Evolutionary conservation across 1,139 yeast genomes (phyloP).

Genomic region (Nakaseomyces delphensis): DNA sequence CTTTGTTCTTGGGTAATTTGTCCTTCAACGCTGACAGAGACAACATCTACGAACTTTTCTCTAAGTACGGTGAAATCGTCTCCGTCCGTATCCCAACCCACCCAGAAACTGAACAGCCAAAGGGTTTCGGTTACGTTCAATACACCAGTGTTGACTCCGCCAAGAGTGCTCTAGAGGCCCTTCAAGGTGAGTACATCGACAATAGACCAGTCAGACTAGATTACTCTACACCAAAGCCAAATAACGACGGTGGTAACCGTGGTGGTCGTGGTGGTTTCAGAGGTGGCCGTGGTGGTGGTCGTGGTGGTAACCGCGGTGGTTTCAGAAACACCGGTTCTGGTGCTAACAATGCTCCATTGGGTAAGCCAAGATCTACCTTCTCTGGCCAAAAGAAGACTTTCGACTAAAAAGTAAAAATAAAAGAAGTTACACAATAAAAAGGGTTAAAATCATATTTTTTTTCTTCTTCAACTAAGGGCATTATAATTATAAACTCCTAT

Average conservation of each 20-base stretch:
- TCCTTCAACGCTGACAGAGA: conserved; percentile 86
- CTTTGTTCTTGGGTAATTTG: conserved; percentile 90
- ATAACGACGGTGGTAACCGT: conserved; percentile 34
- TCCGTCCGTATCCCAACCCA: conserved; percentile 95
- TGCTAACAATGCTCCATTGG: conserved; percentile 51
- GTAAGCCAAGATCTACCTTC: conserved; percentile 38
- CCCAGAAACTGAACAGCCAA: conserved; percentile 97
- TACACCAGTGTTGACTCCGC: conserved; percentile 83
- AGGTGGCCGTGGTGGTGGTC: conserved; percentile 37
- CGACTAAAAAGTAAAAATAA: conserved; percentile 41
- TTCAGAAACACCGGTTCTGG: conserved; percentile 37
- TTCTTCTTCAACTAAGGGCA: neutral
- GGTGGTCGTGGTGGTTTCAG: conserved; percentile 36
- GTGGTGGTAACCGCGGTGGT: conserved; percentile 34
- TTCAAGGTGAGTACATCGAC: conserved; percentile 81
- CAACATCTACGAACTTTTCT: conserved; percentile 59
- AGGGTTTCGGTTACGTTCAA: conserved; percentile 98
- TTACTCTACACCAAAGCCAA: conserved; percentile 78
- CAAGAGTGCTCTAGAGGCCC: conserved; percentile 73
- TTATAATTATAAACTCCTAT: neutral
- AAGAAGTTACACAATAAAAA: neutral
- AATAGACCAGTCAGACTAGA: conserved; percentile 95
- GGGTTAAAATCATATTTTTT: neutral
- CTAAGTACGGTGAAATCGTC: conserved; percentile 68
- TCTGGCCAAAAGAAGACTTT: conserved; percentile 72